Base-by-base conservation (phyloP, 164 flowering plant genomes). In the Chloranthus sessilifolius region DNA sequence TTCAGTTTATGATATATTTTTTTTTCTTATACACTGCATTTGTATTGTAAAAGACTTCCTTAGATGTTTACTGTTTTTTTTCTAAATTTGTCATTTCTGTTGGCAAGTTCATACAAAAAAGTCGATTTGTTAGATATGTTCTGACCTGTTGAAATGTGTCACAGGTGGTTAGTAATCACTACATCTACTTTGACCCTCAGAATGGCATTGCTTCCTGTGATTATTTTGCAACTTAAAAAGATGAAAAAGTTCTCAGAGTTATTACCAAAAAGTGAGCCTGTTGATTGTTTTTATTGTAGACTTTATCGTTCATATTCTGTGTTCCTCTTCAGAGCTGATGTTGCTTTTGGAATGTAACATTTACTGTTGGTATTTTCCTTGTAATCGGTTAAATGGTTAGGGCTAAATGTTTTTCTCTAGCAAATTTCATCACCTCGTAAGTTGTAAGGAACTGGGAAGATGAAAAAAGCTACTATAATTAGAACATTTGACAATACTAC, bases 111-210 rank as follows among this genome's bases (percentile, higher is more conserved):
- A n/a, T n/a, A n/a, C n/a, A n/a, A n/a, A n/a, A n/a, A n/a, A n/a
- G n/a, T n/a, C n/a, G n/a, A n/a, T n/a, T n/a, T n/a, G n/a, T n/a
- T n/a, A n/a, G n/a, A n/a, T n/a, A n/a, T n/a, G n/a, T 33, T 25
- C 8, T 20, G 28, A 20, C 46, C 10, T 28, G 43, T 57, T 38
- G 20, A 68, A 56, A 60, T 25, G 35, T 14, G 43, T 43, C 51
- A 45, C 65, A 92, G 98, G 96, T 92, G 98, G 96, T 28, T 75
- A 22, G 41, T 73, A 31, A 82, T 92, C 49, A 73, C 69, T 34
- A 70, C 87, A 2, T 81, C 96, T 9, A 88, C 96, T n/a, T 36
- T 85, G 69, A 80, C 81, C 35, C 64, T 83, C 43, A 77, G 98
- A 64, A 3, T 79, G 37, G 41, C 71, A 31, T 15, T 88, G 58